Evolutionary conservation across 2,329 filamentous ascomycete genomes (phyloP), one percentile per base, ranked within the genome.

Genomic region (Fusarium brevicatenulatum): DNA sequence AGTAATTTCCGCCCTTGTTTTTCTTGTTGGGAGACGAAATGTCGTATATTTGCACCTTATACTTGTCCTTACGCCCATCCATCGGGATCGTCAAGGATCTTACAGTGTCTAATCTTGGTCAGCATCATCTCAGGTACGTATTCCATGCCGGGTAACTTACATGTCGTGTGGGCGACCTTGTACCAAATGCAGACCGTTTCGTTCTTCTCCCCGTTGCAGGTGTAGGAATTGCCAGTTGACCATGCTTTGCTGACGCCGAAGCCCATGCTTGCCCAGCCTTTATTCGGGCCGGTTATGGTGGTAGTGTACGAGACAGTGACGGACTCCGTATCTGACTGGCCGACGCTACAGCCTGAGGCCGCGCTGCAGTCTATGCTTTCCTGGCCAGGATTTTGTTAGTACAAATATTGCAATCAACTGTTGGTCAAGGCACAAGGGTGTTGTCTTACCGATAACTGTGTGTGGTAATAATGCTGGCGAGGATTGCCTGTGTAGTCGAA

Each of bases 271-370:
- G 9, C 1, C 43, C 23, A 44, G 4, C 5, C 6, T 44, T 19
- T 13, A 0, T 44, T 23, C 18, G 1, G 23, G 23, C 43, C 11
- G 25, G 1, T 36, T 4, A 9, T 0, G 40, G 0, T 16, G 15
- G 5, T 10, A 43, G 9, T 16, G 40, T 15, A n/a, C 5, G 3
- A 5, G 9, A 43, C 7, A 16, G 4, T 43, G 40, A 7, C 9
- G n/a, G 40, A 43, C 15, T 43, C 40, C n/a, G 40, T 11, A 43
- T 43, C n/a, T 43, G 40, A 16, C n/a, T 4, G 10, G 40, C 40
- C n/a, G 15, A 43, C 40, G 40, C 4, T 23, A 16, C 40, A 43
- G 15, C n/a, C n/a, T 5, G 15, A 10, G n/a, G 9, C 16, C 1
- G 4, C 5, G 9, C 40, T n/a, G n/a, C 40, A 43, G 40, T 9